These are phyloP conservation scores for Colletotrichum chlorophyti DNA, from an alignment of 2,329 filamentous ascomycete species.

Conservation along the genomic window DNA sequence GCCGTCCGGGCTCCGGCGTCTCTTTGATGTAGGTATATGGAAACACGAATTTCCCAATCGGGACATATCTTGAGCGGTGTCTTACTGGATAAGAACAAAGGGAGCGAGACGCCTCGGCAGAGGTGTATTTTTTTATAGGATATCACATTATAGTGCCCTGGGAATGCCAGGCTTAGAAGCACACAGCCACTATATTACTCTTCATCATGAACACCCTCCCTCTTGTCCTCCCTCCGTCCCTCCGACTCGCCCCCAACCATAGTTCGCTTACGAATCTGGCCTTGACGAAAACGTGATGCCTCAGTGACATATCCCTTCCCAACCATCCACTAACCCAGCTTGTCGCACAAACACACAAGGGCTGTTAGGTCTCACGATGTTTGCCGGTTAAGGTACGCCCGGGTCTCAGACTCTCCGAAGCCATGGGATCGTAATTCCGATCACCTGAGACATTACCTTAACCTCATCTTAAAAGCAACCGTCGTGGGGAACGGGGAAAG, in stretches of 20 bases:
- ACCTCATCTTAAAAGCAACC: too few relatives aligned
- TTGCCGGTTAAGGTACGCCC: too few relatives aligned
- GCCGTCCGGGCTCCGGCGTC: too few relatives aligned
- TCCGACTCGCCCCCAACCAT: neutral
- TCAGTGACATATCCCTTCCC: neutral
- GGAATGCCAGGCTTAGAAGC: slow-evolving; percentile 2
- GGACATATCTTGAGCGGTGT: slow-evolving; percentile 19
- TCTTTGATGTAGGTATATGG: too few relatives aligned
- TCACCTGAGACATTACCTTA: too few relatives aligned
- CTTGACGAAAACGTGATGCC: slow-evolving; percentile 16
- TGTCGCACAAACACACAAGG: too few relatives aligned
- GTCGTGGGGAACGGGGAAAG: too few relatives aligned
- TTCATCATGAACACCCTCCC: neutral
- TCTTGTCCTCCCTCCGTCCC: neutral
- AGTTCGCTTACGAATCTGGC: neutral
- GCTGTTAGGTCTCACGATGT: too few relatives aligned
- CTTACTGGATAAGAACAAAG: slow-evolving; percentile 3
- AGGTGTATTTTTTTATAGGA: neutral
- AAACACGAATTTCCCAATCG: slow-evolving; percentile 9
- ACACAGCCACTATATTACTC: neutral
- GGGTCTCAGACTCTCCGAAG: too few relatives aligned
- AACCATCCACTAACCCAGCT: too few relatives aligned
- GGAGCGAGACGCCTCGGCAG: slow-evolving; percentile 9
- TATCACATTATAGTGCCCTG: neutral
- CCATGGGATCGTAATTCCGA: too few relatives aligned